phyloP scores from a whole-genome alignment of 148 eudicot genomes.

The Vaccinium corymbosum region DNA sequence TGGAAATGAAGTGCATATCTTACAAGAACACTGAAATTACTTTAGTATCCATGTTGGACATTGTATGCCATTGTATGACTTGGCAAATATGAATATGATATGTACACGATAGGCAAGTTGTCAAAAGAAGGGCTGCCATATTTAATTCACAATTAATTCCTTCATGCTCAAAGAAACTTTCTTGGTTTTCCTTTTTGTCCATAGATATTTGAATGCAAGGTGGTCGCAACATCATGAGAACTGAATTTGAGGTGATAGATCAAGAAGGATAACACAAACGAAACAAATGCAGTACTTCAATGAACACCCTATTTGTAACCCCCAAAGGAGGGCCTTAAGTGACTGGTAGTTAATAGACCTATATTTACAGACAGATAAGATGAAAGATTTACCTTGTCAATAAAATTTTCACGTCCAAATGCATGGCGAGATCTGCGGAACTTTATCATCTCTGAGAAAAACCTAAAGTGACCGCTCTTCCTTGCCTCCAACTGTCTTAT shows the following conservation, averaged over 20 bases:
- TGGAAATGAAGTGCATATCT: neutral
- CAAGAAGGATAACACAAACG: neutral
- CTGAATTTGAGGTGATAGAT: neutral
- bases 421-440: conserved; percentile 50
- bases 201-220: neutral
- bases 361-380: neutral
- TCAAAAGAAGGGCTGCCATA: neutral
- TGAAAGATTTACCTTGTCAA: conserved; percentile 46
- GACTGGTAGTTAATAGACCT: neutral
- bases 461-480: conserved; percentile 65
- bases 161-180: neutral
- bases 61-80: neutral
- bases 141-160: neutral
- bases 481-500: conserved; percentile 59
- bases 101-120: neutral
- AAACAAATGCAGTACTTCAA: neutral
- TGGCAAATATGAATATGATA: neutral
- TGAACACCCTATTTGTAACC: neutral
- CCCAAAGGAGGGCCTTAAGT: neutral
- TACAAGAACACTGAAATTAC: too few species aligned
- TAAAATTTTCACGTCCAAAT: conserved; percentile 62
- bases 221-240: neutral
- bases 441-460: conserved; percentile 79
- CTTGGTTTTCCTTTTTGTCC: neutral
- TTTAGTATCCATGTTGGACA: neutral